Evolutionary conservation across 495 filamentous ascomycete species (phyloP).

Genomic region (Xylaria intraflava): DNA sequence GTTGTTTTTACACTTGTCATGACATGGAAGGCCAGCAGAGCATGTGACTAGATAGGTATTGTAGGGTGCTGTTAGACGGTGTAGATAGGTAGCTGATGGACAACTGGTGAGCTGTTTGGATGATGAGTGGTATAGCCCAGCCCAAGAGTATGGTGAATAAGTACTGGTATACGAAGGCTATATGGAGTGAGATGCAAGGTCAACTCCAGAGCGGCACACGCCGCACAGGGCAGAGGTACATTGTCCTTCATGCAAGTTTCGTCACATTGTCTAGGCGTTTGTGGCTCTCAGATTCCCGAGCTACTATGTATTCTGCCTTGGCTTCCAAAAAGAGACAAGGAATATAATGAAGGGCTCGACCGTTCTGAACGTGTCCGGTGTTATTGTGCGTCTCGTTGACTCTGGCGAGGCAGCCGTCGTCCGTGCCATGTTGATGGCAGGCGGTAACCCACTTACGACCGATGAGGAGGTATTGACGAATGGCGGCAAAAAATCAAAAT

Average conservation of each 20-base stretch:
- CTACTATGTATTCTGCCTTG: background rate
- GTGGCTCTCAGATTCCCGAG: background rate
- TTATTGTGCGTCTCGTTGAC: conserved; percentile 3
- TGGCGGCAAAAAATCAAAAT: conserved; percentile 23
- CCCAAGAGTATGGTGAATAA: background rate
- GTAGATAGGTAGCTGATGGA: background rate
- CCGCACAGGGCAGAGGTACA: background rate
- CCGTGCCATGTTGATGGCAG: conserved; percentile 14
- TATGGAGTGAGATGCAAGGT: conserved; percentile 21
- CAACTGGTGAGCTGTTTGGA: background rate
- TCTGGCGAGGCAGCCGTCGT: conserved; percentile 1
- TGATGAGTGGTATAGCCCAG: background rate
- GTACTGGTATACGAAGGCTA: conserved; percentile 4
- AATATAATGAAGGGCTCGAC: background rate
- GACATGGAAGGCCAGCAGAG: background rate
- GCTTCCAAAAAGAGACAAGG: background rate
- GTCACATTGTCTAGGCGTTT: background rate
- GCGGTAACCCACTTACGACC: conserved; percentile 17
- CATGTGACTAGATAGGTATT: background rate
- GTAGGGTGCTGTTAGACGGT: background rate
- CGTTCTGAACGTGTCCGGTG: conserved; percentile 16
- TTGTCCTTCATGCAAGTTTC: conserved; percentile 2
- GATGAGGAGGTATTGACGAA: conserved; percentile 13
- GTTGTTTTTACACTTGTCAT: background rate
- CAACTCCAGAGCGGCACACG: conserved; percentile 11